Conservation (phyloP, 2,329 filamentous ascomycete genomes). For the Cucurbitaria berberidis region DNA sequence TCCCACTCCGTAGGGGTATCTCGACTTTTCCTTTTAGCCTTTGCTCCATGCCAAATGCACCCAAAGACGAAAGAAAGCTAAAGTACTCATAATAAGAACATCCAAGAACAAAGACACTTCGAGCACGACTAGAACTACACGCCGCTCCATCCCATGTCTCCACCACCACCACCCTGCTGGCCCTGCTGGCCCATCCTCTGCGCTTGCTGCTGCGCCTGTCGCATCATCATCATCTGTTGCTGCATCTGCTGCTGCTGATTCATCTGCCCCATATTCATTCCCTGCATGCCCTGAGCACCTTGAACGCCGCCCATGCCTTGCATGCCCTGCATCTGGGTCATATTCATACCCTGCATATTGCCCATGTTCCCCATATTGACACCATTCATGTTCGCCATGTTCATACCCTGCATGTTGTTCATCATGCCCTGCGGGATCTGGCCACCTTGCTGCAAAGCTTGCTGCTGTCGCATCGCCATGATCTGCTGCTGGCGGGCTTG, state of each 20-base stretch:
- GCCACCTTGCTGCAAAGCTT: slow-evolving; percentile 37
- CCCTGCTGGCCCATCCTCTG: slow-evolving; percentile 31
- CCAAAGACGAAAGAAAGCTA: background rate
- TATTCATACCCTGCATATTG: slow-evolving; percentile 16
- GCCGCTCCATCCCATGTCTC: slow-evolving; percentile 38
- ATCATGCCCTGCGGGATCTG: slow-evolving; percentile 42
- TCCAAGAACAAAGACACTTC: background rate
- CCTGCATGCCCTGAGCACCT: slow-evolving; percentile 21
- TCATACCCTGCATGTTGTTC: slow-evolving; percentile 43
- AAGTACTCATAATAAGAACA: background rate
- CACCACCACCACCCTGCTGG: slow-evolving; percentile 30
- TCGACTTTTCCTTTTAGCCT: slow-evolving; percentile 11
- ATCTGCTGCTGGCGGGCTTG: slow-evolving; percentile 45
- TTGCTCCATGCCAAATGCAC: background rate
- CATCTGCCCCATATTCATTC: slow-evolving; percentile 20
- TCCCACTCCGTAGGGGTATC: slow-evolving; percentile 11
- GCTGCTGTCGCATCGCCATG: slow-evolving; percentile 42
- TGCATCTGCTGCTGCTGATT: slow-evolving; percentile 7
- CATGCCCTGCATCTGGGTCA: slow-evolving; percentile 4
- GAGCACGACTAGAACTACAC: slow-evolving; percentile 12
- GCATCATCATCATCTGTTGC: slow-evolving; percentile 37
- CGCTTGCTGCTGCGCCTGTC: slow-evolving; percentile 37
- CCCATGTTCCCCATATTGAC: slow-evolving; percentile 28
- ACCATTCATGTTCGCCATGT: slow-evolving; percentile 35
- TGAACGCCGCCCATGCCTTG: slow-evolving; percentile 15